Base-by-base conservation (phyloP, 2,329 filamentous ascomycete species). In the Colletotrichum neosansevieriae region DNA sequence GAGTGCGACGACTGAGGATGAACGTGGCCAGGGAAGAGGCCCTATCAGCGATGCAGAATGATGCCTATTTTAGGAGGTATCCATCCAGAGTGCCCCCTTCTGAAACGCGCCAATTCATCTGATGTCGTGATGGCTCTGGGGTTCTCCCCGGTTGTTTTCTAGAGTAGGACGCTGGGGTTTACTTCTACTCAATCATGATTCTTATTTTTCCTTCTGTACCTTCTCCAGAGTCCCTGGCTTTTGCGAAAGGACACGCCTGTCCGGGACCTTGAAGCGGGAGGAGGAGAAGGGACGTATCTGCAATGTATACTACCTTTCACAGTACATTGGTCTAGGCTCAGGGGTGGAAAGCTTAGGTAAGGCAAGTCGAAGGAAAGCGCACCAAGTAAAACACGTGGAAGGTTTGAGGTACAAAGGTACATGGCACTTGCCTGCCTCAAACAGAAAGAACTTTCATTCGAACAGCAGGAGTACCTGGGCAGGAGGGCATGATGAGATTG, bases 71-170 rank as follows among this genome's bases (percentile, higher is more conserved):
- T 65, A 49, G 61, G 60, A 13, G 42, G 32, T 12, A 12, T 19
- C 54, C 61, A 34, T 65, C 32, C 65, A 59, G 61, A 61, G 40
- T 59, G 40, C 63, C 57, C 50, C 67, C 56, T 47, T 67, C 50
- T 67, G 63, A 69, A 69, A 69, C 67, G 67, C 63, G 19, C 63
- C 58, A 69, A 69, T 63, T 58, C 47, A 67, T 67, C 67, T 69
- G 67, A 69, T 58, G 66, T 65, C 54, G 66, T 60, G 54, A 57
- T 68, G 54, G 65, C n/a, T 24, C 54, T 15, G 50, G 65, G 65
- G 54, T 59, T 65, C 53, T 59, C 65, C 54, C 65, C 54, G 53
- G 42, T 36, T 54, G 21, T 58, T 51, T 36, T 32, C 29, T 45
- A n/a, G n/a, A n/a, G n/a, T n/a, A 21, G 34, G 24, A 51, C 21